Evolutionary conservation across 139 green algal species (phyloP).

Genomic region (Pleodorina starrii): DNA sequence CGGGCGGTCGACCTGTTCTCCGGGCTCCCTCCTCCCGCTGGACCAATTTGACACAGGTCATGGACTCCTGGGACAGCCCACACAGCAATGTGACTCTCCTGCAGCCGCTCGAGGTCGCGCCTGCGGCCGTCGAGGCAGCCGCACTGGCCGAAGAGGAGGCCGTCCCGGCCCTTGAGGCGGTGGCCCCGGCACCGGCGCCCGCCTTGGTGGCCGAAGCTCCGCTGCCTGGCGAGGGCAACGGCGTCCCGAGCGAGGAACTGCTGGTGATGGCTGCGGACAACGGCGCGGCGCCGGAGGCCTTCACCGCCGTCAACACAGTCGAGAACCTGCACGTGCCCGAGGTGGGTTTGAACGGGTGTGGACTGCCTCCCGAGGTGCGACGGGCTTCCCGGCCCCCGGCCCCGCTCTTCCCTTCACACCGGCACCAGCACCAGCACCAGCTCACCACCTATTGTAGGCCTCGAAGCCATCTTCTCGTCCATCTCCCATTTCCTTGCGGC

Average conservation of each 20-base stretch:
- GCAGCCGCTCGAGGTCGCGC: not conserved
- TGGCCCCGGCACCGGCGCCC: too few relatives aligned
- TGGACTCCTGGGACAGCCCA: not conserved
- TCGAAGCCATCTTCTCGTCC: too few relatives aligned
- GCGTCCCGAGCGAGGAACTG: not conserved
- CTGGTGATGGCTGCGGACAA: not conserved
- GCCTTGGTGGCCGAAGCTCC: not conserved
- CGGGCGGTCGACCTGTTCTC: too few relatives aligned
- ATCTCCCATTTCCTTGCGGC: too few relatives aligned
- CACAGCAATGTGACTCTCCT: not conserved
- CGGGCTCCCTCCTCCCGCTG: too few relatives aligned
- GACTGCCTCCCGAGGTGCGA: too few relatives aligned
- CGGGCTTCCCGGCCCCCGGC: too few relatives aligned
- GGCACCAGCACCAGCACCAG: too few relatives aligned
- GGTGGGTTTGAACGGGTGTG: too few relatives aligned
- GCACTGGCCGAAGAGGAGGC: not conserved
- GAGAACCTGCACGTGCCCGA: slow-evolving; percentile 20
- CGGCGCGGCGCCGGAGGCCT: not conserved
- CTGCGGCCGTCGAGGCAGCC: not conserved
- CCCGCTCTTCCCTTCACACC: too few relatives aligned
- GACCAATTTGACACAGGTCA: not conserved
- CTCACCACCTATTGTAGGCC: too few relatives aligned
- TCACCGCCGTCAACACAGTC: slow-evolving; percentile 14
- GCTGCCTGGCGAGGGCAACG: not conserved
- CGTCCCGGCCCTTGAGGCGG: not conserved